phyloP scores from a whole-genome alignment of 306 rosid genomes.

The Malus asiatica region DNA sequence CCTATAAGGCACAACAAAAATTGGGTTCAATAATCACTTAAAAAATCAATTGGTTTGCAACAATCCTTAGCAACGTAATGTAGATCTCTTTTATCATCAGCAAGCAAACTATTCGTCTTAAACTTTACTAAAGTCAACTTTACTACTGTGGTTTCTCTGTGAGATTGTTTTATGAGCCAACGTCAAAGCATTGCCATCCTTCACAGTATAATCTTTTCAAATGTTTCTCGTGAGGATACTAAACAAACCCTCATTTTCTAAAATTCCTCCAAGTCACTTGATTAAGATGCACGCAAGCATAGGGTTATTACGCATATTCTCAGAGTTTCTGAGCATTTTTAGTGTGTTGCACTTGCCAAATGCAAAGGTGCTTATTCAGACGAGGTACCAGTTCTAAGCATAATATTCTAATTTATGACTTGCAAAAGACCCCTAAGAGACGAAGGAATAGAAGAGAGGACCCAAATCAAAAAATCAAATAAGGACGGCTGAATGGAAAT shows the following conservation, averaged over 20 bases:
- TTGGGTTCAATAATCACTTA: not conserved
- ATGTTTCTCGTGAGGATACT: not conserved
- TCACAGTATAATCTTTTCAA: not conserved
- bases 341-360: not conserved
- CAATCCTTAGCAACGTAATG: not conserved
- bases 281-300: not conserved
- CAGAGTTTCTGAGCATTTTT: not conserved
- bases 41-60: not conserved
- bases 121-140: not conserved
- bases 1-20: constrained; percentile 27
- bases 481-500: no score
- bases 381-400: not conserved
- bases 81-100: not conserved
- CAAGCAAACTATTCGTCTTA: not conserved
- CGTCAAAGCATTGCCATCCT: not conserved
- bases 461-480: no score
- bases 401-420: not conserved
- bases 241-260: not conserved
- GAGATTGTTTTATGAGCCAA: not conserved
- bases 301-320: not conserved
- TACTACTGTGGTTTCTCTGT: not conserved
- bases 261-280: not conserved
- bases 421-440: not conserved
- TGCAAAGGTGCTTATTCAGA: not conserved
- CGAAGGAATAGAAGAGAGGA: no score